Base-by-base conservation (phyloP, 805 yeast species). In the Candida saitoana region DNA sequence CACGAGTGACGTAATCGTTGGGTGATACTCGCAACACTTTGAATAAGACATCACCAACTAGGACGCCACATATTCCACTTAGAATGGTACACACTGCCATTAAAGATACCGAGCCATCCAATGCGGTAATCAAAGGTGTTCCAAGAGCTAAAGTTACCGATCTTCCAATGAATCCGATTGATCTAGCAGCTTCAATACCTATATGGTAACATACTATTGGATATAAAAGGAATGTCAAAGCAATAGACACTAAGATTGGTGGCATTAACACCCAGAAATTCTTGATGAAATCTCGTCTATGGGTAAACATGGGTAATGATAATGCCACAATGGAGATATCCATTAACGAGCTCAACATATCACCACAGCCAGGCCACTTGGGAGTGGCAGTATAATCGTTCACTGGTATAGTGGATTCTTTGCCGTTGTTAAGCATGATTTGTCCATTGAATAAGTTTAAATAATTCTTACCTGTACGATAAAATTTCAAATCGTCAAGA, bases 141-240 rank as follows among this genome's bases (percentile, higher is more conserved):
- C 93, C 95, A 36, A 86, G 65, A 0, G 93, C 91, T 51, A 85
- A 69, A 0, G 95, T 86, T 14, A 83, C 87, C 8, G 87, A 81
- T 45, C 95, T 66, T 2, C 90, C 91, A 2, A 85, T 82, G 55
- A 84, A 85, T 1, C 91, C 93, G 25, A 86, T 69, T 0, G 90
- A 71, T 19, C 84, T 63, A 18, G 67, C 59, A 0, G 85, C 53
- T 4, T 80, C 69, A 4, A 86, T 80, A 1, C 89, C 89, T 20
- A 86, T 61, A 9, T 74, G 73, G 56, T 74, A 75, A 51, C 89
- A 80, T 11, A 84, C 54, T 2, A 85, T 73, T 0, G 95, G 95
- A 54, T 86, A 85, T 5, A 77, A 63, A 62, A 84, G 81, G 54
- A 82, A 81, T 7, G 81, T 74, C 29, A 77, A 69, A 11, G 71